Evolutionary conservation across 495 filamentous ascomycete species (phyloP).

Genomic region (Pseudoneurospora amorphoporcata): DNA sequence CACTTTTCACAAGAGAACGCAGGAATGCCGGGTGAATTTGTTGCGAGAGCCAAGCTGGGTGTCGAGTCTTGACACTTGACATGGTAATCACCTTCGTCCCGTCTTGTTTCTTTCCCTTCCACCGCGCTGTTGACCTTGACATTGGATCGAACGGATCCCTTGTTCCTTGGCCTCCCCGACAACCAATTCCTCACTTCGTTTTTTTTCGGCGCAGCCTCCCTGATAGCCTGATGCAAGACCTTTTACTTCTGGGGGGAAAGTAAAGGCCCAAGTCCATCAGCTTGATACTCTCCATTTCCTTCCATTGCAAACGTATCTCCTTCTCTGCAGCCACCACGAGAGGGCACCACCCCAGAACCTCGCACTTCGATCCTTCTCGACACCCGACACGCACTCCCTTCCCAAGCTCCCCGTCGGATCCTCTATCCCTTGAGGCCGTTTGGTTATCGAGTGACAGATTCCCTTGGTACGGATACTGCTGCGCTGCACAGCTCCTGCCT

Average conservation of each 20-base stretch:
- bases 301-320: background rate
- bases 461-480: background rate
- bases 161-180: background rate
- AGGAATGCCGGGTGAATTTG: background rate
- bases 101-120: background rate
- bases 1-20: background rate
- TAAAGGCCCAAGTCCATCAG: background rate
- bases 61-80: background rate
- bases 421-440: background rate
- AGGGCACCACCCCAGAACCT: background rate
- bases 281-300: background rate
- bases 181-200: background rate
- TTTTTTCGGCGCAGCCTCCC: background rate
- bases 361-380: background rate
- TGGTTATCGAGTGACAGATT: background rate
- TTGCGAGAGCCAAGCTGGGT: background rate
- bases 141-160: background rate
- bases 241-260: background rate
- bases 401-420: background rate
- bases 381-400: background rate
- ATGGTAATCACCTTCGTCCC: background rate
- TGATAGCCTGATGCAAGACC: background rate
- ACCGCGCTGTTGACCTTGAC: background rate
- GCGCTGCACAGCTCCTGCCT: background rate
- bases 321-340: background rate